Evolutionary conservation across 2,329 filamentous ascomycete species (phyloP), one percentile per base, ranked within the genome.

Genomic region (Apiospora aurea): DNA sequence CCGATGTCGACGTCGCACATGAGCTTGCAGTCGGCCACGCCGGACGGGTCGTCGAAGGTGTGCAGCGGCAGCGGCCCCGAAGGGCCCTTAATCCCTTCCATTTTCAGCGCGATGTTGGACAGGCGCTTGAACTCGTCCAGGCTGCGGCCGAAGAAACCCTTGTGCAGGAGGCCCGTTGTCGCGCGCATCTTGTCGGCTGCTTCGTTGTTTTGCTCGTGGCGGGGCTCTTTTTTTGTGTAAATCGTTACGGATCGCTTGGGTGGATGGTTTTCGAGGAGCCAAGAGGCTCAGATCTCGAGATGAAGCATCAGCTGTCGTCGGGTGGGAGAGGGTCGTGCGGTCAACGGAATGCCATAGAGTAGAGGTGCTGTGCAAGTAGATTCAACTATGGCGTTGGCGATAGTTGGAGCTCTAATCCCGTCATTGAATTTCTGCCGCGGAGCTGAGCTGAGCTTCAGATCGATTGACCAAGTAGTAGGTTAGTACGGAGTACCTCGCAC

Each of bases 1-100:
- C 96, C 96, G 34, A 97, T 94, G 78, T 96, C 92, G 72, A 87
- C 86, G 81, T 99, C 96, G 76, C 92, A 93, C 91, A 98, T 96
- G 75, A 93, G 86, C 81, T 97, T 96, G 81, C 87, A 89, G 74
- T 85, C 83, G 47, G 82, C 75, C 49, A 90, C 77, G 57, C 85
- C 84, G 29, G 84, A 83, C 57, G 84, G 79, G 24, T 79, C 76
- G 77, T 87, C 84, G 83, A 96, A 96, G 75, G 86, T 84, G 78
- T 92, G 88, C 46, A 96, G 87, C 8, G 87, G 84, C 72, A 89
- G 89, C 1, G 93, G 91, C 34, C 88, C 89, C 1, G 86, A 87
- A 34, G 93, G 89, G 38, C 87, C 87, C 75, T 89, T 90, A 77
- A 94, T 86, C 69, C 88, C 91, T 82, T 95, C 92, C 76, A 93